These are phyloP conservation scores for Fusarium anguioides DNA, from an alignment of 2,329 filamentous ascomycete genomes.

Conservation along the genomic window DNA sequence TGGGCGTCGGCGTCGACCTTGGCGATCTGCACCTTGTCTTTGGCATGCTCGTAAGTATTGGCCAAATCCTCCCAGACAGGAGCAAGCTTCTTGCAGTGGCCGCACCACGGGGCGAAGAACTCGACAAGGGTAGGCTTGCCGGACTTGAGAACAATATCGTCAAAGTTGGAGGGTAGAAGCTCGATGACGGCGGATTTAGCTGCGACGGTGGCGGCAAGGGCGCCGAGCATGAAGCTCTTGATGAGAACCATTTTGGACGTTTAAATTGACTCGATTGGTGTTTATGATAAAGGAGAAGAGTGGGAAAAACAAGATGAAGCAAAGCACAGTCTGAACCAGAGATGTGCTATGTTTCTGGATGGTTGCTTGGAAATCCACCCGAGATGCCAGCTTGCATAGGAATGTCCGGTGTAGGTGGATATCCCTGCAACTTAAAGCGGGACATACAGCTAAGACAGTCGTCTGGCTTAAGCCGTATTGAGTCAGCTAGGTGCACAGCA, in stretches of 20 bases:
- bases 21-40: slow-evolving; percentile 82
- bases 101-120: slow-evolving; percentile 99
- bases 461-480: slow-evolving; percentile 14
- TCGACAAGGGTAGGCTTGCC: slow-evolving; percentile 97
- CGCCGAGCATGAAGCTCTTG: slow-evolving; percentile 69
- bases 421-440: slow-evolving; percentile 33
- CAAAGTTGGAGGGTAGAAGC: slow-evolving; percentile 90
- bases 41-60: slow-evolving; percentile 75
- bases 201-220: slow-evolving; percentile 65
- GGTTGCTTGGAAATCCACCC: slow-evolving; percentile 44
- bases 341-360: slow-evolving; percentile 21
- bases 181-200: slow-evolving; percentile 89
- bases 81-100: slow-evolving; percentile 98
- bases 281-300: not conserved
- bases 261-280: slow-evolving; percentile 9
- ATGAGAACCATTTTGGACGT: slow-evolving; percentile 63
- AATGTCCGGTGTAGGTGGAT: slow-evolving; percentile 31
- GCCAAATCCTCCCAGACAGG: slow-evolving; percentile 95
- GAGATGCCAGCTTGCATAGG: slow-evolving; percentile 49
- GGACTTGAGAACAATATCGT: slow-evolving; percentile 86
- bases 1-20: slow-evolving; percentile 97
- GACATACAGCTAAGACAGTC: slow-evolving; percentile 35
- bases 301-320: not conserved
- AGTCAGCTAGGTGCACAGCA: not conserved
- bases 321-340: slow-evolving; percentile 25